Evolutionary conservation across 2,329 filamentous ascomycete genomes (phyloP), one percentile per base, ranked within the genome.

Genomic region (Fusarium sterilihyphosum): DNA sequence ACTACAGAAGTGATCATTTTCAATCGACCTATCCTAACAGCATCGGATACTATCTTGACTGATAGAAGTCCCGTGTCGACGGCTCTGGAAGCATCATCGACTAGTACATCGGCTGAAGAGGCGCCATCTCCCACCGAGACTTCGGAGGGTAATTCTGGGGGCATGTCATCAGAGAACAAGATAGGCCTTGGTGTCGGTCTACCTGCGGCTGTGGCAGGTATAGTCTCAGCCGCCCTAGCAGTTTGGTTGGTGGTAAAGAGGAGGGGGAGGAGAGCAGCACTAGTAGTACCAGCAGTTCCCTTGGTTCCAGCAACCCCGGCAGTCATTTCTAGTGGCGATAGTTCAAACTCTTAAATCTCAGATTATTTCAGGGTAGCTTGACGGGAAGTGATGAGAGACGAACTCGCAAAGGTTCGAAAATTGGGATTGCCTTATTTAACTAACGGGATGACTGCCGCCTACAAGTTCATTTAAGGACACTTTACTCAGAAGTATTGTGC

Each of bases 261-360:
- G 31, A 53, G 18, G 24, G 22, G 13, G 7, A 53, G 2, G 12
- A 22, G 33, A 35, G 50, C 4, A 7, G 33, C 33, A 35, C 12
- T 18, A 5, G 33, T 0, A 22, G 13, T 22, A 2, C 29, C 22
- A 13, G 1, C 5, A 8, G 22, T 33, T 10, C 47, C 16, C 1
- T n/a, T 50, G 6, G 47, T 33, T 5, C 49, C 49, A 52, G 6
- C 31, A 12, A 20, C 10, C 2, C 3, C 33, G 7, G 20, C 7
- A 54, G 10, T 13, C 20, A 9, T 22, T 29, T 38, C 18, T 12
- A 17, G n/a, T 37, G 24, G 24, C 18, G 5, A 12, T 26, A 38
- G 18, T 11, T 17, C 50, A 20, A 12, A 9, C 18, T 22, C 18
- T 26, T 37, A 6, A 4, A 44, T 26, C 33, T 35, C 3, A 8